These are phyloP conservation scores for Collybia mongolica DNA, from an alignment of 768 basidiomycete genomes.

Conservation along the genomic window DNA sequence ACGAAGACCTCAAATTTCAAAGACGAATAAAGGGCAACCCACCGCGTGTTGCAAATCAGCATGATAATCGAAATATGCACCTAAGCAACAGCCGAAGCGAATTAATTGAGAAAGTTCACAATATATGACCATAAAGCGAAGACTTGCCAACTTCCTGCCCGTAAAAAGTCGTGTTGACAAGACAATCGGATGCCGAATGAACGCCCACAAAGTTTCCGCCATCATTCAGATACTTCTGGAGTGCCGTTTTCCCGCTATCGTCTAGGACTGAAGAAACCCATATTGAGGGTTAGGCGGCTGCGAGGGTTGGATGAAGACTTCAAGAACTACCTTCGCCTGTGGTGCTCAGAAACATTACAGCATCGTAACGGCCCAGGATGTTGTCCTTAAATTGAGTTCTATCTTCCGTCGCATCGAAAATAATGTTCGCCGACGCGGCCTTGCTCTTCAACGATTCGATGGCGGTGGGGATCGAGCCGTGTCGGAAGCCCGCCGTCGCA, in stretches of 20 bases:
- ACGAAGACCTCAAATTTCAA: neutral
- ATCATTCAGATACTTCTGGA: conserved; percentile 60
- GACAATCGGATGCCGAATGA: conserved; percentile 62
- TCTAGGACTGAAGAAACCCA: conserved; percentile 51
- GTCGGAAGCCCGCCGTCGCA: conserved; percentile 60
- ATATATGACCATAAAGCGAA: neutral
- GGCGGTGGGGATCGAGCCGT: conserved; percentile 76
- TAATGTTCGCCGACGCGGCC: conserved; percentile 43
- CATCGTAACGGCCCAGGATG: conserved; percentile 57
- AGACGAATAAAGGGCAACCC: conserved; percentile 18
- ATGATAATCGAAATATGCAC: conserved; percentile 74
- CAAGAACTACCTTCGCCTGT: conserved; percentile 58
- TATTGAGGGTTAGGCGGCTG: no score
- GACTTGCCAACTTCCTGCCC: conserved; percentile 52
- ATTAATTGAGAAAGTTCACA: neutral
- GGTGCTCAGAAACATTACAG: conserved; percentile 65
- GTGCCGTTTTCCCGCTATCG: conserved; percentile 53
- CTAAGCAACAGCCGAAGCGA: conserved; percentile 21
- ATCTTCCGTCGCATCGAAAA: conserved; percentile 70
- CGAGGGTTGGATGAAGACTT: neutral
- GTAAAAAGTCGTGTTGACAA: conserved; percentile 59
- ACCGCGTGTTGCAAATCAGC: conserved; percentile 65
- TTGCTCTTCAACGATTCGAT: conserved; percentile 51
- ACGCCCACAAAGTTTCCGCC: conserved; percentile 74
- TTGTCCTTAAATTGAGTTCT: conserved; percentile 50